These are phyloP conservation scores for Aspergillus fructus DNA, from an alignment of 2,329 filamentous ascomycete genomes.

Conservation along the genomic window DNA sequence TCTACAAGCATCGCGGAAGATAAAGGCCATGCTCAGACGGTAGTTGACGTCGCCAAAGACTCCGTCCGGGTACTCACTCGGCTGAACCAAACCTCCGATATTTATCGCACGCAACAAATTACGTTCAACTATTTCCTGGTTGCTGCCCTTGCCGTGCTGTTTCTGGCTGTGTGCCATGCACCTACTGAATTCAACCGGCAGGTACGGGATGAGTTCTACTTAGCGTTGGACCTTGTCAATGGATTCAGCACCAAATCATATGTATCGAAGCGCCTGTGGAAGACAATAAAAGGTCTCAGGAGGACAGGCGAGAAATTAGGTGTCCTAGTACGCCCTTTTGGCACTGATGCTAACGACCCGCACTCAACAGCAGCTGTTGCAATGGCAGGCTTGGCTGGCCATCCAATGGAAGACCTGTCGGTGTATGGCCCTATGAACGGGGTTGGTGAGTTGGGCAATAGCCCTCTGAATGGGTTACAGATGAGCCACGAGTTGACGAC, in stretches of 20 bases:
- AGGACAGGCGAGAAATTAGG: constrained; percentile 63
- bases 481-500: constrained; percentile 61
- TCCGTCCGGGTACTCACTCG: constrained; percentile 61
- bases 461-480: constrained; percentile 59
- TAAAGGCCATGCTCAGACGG: constrained; percentile 68
- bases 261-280: constrained; percentile 63
- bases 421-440: constrained; percentile 46
- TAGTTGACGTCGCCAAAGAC: constrained; percentile 65
- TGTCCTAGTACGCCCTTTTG: constrained; percentile 42
- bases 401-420: constrained; percentile 58
- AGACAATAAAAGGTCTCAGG: constrained; percentile 62
- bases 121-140: constrained; percentile 68
- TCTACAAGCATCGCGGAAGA: constrained; percentile 79
- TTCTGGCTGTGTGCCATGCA: constrained; percentile 64
- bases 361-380: constrained; percentile 63
- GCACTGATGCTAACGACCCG: constrained; percentile 50
- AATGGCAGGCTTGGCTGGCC: constrained; percentile 65
- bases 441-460: constrained; percentile 48
- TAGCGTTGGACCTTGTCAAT: constrained; percentile 63
- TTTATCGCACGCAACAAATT: constrained; percentile 63
- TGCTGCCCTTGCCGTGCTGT: constrained; percentile 62
- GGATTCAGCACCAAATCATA: constrained; percentile 62
- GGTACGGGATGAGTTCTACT: constrained; percentile 67
- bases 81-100: constrained; percentile 61
- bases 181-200: constrained; percentile 59